Conservation (phyloP, 352 stramenopile genomes). For the Phytophthora vignae region DNA sequence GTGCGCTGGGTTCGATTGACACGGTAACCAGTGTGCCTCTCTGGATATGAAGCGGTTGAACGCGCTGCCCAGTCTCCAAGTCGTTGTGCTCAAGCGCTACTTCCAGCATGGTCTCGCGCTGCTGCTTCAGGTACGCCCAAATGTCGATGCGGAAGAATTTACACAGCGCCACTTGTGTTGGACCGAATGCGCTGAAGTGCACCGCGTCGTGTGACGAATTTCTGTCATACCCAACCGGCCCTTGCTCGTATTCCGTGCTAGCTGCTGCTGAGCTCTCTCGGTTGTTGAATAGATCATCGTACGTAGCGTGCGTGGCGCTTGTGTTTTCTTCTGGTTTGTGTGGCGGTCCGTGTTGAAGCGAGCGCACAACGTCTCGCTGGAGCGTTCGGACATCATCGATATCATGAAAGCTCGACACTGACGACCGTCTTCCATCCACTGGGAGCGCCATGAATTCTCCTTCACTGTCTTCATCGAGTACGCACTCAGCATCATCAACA, state of each 20-base stretch:
- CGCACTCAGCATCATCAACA: constrained; percentile 10
- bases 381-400: constrained; percentile 25
- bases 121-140: constrained; percentile 75
- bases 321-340: not conserved
- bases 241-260: not conserved
- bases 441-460: constrained; percentile 32
- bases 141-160: constrained; percentile 73
- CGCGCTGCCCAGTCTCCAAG: constrained; percentile 51
- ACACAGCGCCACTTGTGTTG: constrained; percentile 43
- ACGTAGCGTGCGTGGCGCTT: not conserved
- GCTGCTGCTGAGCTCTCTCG: constrained; percentile 1
- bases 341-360: constrained; percentile 35
- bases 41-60: constrained; percentile 61
- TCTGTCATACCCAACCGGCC: constrained; percentile 4
- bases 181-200: constrained; percentile 69
- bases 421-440: constrained; percentile 10
- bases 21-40: constrained; percentile 72
- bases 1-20: constrained; percentile 52
- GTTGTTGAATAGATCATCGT: constrained; percentile 9
- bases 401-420: constrained; percentile 22
- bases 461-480: constrained; percentile 28
- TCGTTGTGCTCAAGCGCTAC: constrained; percentile 62
- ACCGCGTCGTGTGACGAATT: constrained; percentile 41
- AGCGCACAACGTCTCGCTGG: constrained; percentile 55
- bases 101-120: constrained; percentile 71